phyloP scores from a whole-genome alignment of 371 early-diverging fungal species.

The Nematocida sp. region DNA sequence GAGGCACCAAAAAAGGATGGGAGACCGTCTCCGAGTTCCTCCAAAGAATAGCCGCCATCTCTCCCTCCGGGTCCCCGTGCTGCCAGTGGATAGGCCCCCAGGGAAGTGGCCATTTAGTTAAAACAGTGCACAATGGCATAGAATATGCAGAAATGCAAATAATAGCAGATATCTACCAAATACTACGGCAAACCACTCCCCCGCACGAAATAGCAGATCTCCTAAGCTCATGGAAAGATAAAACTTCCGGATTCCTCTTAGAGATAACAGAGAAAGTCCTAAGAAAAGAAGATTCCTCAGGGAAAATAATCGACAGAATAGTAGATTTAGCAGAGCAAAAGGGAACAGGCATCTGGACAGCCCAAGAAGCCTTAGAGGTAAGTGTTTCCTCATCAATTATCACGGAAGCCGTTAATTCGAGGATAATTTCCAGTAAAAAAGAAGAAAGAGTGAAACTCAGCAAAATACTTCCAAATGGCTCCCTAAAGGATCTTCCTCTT shows the following conservation, averaged over 20 bases:
- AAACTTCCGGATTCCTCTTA: constrained; percentile 84
- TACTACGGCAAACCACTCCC: constrained; percentile 75
- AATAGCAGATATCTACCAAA: constrained; percentile 86
- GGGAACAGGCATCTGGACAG: constrained; percentile 98
- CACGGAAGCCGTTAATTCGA: constrained; percentile 90
- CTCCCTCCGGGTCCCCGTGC: constrained; percentile 76
- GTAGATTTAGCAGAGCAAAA: constrained; percentile 89
- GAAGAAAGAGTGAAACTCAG: constrained; percentile 72
- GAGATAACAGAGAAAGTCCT: constrained; percentile 87
- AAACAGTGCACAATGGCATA: constrained; percentile 99
- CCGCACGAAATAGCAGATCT: constrained; percentile 79
- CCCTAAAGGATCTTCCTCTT: not conserved
- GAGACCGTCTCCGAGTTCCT: constrained; percentile 73
- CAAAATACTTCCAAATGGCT: not conserved
- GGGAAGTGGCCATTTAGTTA: constrained; percentile 97
- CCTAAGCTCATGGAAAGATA: constrained; percentile 84
- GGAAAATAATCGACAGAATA: constrained; percentile 85
- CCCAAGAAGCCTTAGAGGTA: constrained; percentile 80
- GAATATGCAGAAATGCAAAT: constrained; percentile 99
- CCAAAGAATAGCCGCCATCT: constrained; percentile 84
- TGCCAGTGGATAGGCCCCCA: constrained; percentile 96
- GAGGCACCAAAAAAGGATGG: constrained; percentile 86
- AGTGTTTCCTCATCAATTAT: constrained; percentile 87
- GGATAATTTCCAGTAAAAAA: constrained; percentile 86
- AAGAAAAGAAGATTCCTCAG: constrained; percentile 74